phyloP scores from a whole-genome alignment of 106 monocot genomes.

The Cymbidium sinense region DNA sequence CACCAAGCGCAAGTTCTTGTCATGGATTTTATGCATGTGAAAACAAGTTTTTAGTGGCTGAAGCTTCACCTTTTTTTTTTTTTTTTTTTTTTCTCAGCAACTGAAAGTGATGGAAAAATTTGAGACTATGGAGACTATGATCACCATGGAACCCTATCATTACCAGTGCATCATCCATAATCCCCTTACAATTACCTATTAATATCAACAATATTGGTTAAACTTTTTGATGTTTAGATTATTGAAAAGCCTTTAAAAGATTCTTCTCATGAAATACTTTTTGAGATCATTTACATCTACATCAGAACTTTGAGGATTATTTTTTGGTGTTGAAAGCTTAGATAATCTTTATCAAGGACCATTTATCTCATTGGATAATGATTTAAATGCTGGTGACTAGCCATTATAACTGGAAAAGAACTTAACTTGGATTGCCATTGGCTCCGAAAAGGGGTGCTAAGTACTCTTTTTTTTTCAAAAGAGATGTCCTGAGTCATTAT shows the following conservation, averaged over 20 bases:
- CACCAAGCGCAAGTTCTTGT: background rate
- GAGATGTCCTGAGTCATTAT: too few relatives aligned
- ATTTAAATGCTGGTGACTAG: background rate
- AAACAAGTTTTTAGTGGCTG: background rate
- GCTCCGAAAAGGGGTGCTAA: background rate
- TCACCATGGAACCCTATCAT: slow-evolving; percentile 1
- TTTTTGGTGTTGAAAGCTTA: background rate
- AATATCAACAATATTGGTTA: background rate
- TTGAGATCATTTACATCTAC: background rate
- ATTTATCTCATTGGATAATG: background rate
- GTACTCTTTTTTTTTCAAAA: background rate
- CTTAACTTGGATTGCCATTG: background rate
- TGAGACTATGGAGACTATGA: background rate
- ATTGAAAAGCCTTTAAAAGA: background rate
- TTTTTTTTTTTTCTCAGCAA: background rate
- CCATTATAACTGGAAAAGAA: background rate
- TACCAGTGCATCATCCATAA: background rate
- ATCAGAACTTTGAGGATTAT: background rate
- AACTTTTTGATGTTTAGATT: background rate
- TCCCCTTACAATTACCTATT: background rate
- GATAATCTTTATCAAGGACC: background rate
- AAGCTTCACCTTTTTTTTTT: background rate
- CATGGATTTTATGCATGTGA: background rate
- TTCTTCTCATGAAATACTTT: background rate
- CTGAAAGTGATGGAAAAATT: background rate